Percentiles rank a stretch among this genome's conserved stretches.
Conservation (phyloP, 108 stramenopile genomes). For the Pseudonitzschia multiseries region DNA sequence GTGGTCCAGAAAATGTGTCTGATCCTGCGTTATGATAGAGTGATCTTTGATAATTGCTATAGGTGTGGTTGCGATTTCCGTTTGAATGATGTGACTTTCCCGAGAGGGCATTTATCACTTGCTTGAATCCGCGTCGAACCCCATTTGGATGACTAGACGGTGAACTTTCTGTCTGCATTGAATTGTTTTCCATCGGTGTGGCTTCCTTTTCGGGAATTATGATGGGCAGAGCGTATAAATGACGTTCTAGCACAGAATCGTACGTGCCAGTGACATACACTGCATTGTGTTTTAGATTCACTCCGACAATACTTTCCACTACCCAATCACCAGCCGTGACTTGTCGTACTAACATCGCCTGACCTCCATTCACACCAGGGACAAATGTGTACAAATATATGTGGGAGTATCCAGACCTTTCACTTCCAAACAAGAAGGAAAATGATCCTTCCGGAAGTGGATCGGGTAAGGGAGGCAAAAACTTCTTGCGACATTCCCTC, state of each 20-base stretch:
- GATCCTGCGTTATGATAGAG: neutral
- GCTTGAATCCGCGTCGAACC: slow-evolving; percentile 50
- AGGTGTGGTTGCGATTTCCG: slow-evolving; percentile 6
- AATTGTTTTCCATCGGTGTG: neutral
- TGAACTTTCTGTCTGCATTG: slow-evolving; percentile 14
- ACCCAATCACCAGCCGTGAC: slow-evolving; percentile 74
- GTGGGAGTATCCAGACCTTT: slow-evolving; percentile 82
- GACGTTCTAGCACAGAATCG: slow-evolving; percentile 77
- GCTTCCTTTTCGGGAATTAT: slow-evolving; percentile 15
- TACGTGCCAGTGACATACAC: slow-evolving; percentile 85
- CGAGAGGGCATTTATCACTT: slow-evolving; percentile 54
- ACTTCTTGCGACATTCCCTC: slow-evolving; percentile 36
- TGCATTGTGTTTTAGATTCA: slow-evolving; percentile 61
- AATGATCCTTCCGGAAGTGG: slow-evolving; percentile 65
- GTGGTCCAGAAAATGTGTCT: neutral
- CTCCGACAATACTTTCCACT: slow-evolving; percentile 77
- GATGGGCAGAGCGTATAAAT: slow-evolving; percentile 79
- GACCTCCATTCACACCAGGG: slow-evolving; percentile 47
- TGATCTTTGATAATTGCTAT: slow-evolving; percentile 12
- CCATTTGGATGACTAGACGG: slow-evolving; percentile 29
- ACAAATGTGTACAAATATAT: slow-evolving; percentile 87
- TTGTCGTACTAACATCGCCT: slow-evolving; percentile 56
- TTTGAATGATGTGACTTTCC: slow-evolving; percentile 31
- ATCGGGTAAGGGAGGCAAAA: slow-evolving; percentile 33
- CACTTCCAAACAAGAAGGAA: slow-evolving; percentile 83